Base-by-base conservation (phyloP, 1,284 basidiomycete genomes). In the Taiwanofungus camphoratus region DNA sequence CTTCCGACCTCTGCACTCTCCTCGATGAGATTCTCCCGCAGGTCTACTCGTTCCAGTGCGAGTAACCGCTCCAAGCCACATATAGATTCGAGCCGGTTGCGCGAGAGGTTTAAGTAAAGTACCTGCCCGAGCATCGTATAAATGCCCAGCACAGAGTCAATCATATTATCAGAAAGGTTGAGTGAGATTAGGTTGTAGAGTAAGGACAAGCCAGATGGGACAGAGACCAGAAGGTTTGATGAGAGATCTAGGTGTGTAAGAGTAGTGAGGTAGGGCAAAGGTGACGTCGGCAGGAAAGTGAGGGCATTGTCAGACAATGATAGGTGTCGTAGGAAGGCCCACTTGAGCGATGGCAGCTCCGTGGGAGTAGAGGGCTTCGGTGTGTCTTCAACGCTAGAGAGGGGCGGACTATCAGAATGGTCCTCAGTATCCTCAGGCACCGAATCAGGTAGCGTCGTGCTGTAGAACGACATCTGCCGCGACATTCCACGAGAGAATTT, bases 161-260 rank as follows among this genome's bases (percentile, higher is more conserved):
- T 93, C 77, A 98, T 87, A 69, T 99, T 98, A 65, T 93, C 87
- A 13, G 87, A 76, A 15, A 99, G 77, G 65, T 96, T 95, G 56
- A 99, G 83, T 23, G 86, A 89, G 34, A 78, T 66, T 36, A 98
- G 86, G 48, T 81, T 85, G 55, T 83, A 79, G 6, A 97, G 76
- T 0, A 71, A 60, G 4, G 81, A 76, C 15, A 98, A 74, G 11
- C 85, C 82, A 3, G 84, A 67, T 0, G 92, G 92, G 20, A 97
- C 76, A 12, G 86, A 85, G 23, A 92, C 80, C 33, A 99, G 79
- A 7, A 97, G 79, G 55, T 94, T 94, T 41, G 87, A 86, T 19
- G 91, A 93, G 20, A 94, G 74, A 62, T 94, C 92, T 49, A 96
- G 82, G 59, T 94, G 87, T 0, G 87, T 88, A 31, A 98, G 67